Percentiles rank a stretch among this genome's conserved stretches.
These are phyloP conservation scores for Sorghum bicolor DNA, from an alignment of 176 grass and related monocot genomes.

Conservation along the genomic window Sorghum_bicolor_NCBIv3 NC_012875.2:54553501-54554000, in stretches of 20 bases:
- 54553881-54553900: background rate
- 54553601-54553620: background rate
- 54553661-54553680: background rate
- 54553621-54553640: background rate
- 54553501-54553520: conserved; percentile 38
- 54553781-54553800: background rate
- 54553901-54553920: background rate
- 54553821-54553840: background rate
- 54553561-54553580: background rate
- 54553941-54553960: background rate
- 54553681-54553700: background rate
- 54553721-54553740: no score
- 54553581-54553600: background rate
- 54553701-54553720: background rate
- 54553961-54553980: conserved; percentile 20
- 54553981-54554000: background rate
- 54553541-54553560: conserved; percentile 2
- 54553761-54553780: background rate
- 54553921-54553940: background rate
- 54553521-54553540: conserved; percentile 45
- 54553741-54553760: background rate
- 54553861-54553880: background rate
- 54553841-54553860: background rate
- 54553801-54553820: background rate
- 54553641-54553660: background rate